phyloP scores from a whole-genome alignment of 2,329 filamentous ascomycete species.

The Alternaria burnsii region DNA sequence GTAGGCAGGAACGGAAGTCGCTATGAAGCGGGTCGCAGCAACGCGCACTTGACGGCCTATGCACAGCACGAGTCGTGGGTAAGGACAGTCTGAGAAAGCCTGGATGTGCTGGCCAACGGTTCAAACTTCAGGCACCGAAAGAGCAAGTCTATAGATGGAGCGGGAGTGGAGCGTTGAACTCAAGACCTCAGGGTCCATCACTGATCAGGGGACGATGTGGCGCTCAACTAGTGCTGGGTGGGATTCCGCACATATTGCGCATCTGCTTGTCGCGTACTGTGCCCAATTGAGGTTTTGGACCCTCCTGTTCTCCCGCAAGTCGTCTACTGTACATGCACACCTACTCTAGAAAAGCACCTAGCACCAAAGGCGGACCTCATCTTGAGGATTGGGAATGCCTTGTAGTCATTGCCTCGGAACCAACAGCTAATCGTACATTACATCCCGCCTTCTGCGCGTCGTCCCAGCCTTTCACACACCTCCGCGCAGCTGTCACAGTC shows the following conservation, averaged over 20 bases:
- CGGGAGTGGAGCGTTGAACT: conserved; percentile 21
- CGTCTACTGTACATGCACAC: conserved; percentile 11
- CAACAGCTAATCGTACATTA: conserved; percentile 1
- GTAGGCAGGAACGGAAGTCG: conserved; percentile 15
- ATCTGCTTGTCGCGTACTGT: conserved; percentile 17
- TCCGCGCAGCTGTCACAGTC: conserved; percentile 26
- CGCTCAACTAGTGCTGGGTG: conserved; percentile 16
- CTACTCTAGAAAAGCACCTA: conserved; percentile 2
- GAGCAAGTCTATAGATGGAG: conserved; percentile 12
- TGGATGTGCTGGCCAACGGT: conserved; percentile 17
- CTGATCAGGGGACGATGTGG: conserved; percentile 18
- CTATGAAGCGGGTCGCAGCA: conserved; percentile 16
- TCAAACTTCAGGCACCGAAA: conserved; percentile 17
- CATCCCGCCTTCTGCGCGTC: neutral
- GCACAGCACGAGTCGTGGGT: conserved; percentile 19
- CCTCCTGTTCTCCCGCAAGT: conserved; percentile 16
- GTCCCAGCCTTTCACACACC: conserved; percentile 22
- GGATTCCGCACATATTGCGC: conserved; percentile 19
- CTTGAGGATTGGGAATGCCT: conserved; percentile 7
- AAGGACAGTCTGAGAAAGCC: conserved; percentile 14
- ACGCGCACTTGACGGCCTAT: conserved; percentile 17
- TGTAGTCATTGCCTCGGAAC: conserved; percentile 2
- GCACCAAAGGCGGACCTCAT: neutral
- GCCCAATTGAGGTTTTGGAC: conserved; percentile 15
- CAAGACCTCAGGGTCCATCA: conserved; percentile 19